Evolutionary conservation across 2,329 filamentous ascomycete genomes (phyloP), one percentile per base, ranked within the genome.

Genomic region (Xylariaceae sp.): DNA sequence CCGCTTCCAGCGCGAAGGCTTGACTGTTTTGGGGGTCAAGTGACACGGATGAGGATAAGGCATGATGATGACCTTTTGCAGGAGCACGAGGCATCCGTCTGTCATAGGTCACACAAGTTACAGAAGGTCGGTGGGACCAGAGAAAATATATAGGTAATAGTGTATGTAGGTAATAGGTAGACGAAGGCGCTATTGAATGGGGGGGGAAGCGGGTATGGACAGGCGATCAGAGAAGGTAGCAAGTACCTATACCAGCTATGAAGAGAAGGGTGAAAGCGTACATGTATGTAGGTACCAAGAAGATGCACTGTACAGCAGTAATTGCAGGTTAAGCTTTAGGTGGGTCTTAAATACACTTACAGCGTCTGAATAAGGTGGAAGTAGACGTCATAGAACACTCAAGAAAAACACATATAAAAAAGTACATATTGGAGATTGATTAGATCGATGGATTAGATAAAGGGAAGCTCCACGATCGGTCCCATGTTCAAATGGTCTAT

Each of bases 391-490:
- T n/a, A n/a, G n/a, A n/a, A n/a, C n/a, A n/a, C n/a, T n/a, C n/a
- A n/a, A n/a, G n/a, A n/a, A n/a, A n/a, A n/a, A n/a, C n/a, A n/a
- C n/a, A n/a, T n/a, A n/a, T n/a, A n/a, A n/a, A n/a, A n/a, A n/a
- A n/a, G n/a, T n/a, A n/a, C n/a, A n/a, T n/a, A 33, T 14, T 58
- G 51, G 57, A 62, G 63, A 64, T 67, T 69, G 62, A 61, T 63
- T 61, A 63, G 60, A 63, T 63, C 49, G 67, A 68, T 67, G 67
- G 67, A 68, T 69, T 62, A 67, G 67, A 69, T 69, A 60, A 66
- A 64, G 37, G 56, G 52, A 56, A 34, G 46, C 36, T 57, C 54
- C 55, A 54, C 54, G 45, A 53, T 47, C 44, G 29, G 43, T 17
- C 47, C 28, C 41, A 12, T 41, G 47, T 24, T 40, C n/a, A n/a